Conservation (phyloP, 345 rosid genomes). For the Streptanthus diversifolius region DNA sequence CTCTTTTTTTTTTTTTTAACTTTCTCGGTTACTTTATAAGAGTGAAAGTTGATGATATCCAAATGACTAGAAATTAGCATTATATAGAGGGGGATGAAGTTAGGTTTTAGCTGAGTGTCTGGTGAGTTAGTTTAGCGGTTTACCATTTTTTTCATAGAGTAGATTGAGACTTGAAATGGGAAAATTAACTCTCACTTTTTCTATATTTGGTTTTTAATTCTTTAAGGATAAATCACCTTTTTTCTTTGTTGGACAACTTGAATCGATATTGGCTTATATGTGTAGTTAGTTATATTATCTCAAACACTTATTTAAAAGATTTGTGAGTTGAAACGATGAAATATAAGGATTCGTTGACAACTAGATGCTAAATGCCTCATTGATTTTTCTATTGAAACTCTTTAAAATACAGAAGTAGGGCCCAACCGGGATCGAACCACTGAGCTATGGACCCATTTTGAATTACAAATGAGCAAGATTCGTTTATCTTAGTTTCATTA, state of each 20-base stretch:
- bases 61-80: not conserved
- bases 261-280: not conserved
- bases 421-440: conserved; percentile 58
- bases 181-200: not conserved
- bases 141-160: conserved; percentile 21
- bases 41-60: conserved; percentile 3
- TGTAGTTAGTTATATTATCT: not conserved
- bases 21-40: conserved; percentile 6
- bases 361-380: not conserved
- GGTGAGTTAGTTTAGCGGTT: conserved; percentile 37
- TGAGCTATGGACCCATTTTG: conserved; percentile 62
- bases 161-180: conserved; percentile 19
- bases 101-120: conserved; percentile 10
- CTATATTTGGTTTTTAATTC: not conserved
- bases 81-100: conserved; percentile 14
- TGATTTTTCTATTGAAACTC: not conserved
- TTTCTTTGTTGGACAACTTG: not conserved
- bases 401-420: conserved; percentile 2
- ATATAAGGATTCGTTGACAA: not conserved
- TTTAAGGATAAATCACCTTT: not conserved
- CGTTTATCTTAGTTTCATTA: no score
- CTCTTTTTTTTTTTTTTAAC: not conserved
- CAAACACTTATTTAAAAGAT: not conserved
- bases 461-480: no score
- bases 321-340: not conserved